phyloP scores from a whole-genome alignment of 208 protist genomes.

The Acanthamoeba quina region DNA sequence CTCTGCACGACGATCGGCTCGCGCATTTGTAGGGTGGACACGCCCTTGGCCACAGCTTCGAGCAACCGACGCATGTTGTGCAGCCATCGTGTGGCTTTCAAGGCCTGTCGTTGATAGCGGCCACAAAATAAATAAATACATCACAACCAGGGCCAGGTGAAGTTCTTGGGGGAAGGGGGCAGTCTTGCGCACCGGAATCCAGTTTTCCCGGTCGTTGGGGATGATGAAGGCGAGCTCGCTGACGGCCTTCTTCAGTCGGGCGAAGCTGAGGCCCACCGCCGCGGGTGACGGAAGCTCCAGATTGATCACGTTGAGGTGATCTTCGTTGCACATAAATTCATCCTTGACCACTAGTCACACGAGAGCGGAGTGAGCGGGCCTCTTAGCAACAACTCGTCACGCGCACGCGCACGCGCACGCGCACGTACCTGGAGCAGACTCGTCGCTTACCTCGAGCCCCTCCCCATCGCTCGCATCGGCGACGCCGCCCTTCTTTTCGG shows the following conservation, averaged over 20 bases:
- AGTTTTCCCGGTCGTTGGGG: slow-evolving; percentile 9
- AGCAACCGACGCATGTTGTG: not conserved
- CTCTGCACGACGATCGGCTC: slow-evolving; percentile 13
- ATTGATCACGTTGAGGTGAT: not conserved
- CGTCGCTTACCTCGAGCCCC: not conserved
- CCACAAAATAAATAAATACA: not conserved
- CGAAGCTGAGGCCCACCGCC: not conserved
- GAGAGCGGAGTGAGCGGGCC: not conserved
- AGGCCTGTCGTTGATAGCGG: not conserved
- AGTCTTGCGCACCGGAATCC: not conserved
- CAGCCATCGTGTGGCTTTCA: slow-evolving; percentile 3
- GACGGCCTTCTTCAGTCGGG: not conserved
- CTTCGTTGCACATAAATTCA: not conserved
- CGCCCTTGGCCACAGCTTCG: not conserved
- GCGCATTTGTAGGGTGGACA: not conserved
- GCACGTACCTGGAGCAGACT: not conserved
- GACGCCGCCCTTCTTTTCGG: slow-evolving; percentile 1
- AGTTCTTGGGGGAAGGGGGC: not conserved
- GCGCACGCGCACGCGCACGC: no score
- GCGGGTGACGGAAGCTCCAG: not conserved
- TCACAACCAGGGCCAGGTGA: not conserved
- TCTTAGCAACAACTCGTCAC: not conserved
- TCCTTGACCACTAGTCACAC: not conserved
- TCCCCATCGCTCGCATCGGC: not conserved
- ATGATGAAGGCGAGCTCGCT: slow-evolving; percentile 26